Percentiles rank a stretch among this genome's conserved stretches.
These are phyloP conservation scores for Sparassis latifolia DNA, from an alignment of 1,284 basidiomycete genomes.

Conservation along the genomic window DNA sequence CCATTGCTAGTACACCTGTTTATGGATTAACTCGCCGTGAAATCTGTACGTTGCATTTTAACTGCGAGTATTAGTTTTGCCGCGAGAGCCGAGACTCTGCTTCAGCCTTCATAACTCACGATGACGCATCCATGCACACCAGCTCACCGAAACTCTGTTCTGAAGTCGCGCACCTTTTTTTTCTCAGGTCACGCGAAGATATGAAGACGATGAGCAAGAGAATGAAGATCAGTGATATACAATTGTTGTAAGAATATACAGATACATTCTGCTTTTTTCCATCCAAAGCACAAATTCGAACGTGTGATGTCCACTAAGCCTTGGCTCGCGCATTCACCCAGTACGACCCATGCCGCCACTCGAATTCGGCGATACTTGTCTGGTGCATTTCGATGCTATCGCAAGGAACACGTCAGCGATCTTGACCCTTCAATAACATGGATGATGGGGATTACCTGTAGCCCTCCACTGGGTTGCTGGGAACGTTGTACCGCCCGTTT, in stretches of 20 bases:
- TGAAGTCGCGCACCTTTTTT: too few relatives aligned
- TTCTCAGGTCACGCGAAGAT: too few relatives aligned
- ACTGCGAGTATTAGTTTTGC: too few relatives aligned
- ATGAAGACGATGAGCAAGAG: too few relatives aligned
- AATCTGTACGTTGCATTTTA: too few relatives aligned
- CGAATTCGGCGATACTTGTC: slow-evolving; percentile 64
- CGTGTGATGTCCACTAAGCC: background rate
- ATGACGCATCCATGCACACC: too few relatives aligned
- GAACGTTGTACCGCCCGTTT: slow-evolving; percentile 82
- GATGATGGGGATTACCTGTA: slow-evolving; percentile 48
- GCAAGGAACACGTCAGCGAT: background rate
- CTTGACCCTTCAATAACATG: background rate
- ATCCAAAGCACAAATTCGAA: background rate
- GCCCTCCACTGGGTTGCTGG: slow-evolving; percentile 57
- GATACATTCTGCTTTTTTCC: background rate
- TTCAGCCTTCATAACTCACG: too few relatives aligned
- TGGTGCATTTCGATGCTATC: slow-evolving; percentile 72
- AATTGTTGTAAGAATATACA: background rate
- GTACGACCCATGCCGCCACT: slow-evolving; percentile 72
- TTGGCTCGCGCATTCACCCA: slow-evolving; percentile 36
- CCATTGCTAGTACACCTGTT: too few relatives aligned
- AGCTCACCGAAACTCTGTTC: too few relatives aligned
- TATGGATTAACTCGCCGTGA: too few relatives aligned
- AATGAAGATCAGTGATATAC: background rate
- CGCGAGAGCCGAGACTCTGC: too few relatives aligned